phyloP scores from a whole-genome alignment of 257 asterid species.

The Eustoma russellianum region DNA sequence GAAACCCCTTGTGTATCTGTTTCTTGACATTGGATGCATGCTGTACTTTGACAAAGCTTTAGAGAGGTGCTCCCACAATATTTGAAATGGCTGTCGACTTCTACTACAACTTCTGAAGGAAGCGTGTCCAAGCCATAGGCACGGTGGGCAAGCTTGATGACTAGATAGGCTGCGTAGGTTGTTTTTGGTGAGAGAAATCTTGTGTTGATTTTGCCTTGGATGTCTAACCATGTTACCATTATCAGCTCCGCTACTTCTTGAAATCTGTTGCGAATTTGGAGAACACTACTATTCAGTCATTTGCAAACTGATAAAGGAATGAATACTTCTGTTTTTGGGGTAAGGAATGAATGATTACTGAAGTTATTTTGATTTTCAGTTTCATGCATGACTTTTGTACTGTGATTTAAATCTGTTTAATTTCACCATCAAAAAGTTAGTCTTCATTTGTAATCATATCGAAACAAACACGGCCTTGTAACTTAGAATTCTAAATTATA shows the following conservation, averaged over 20 bases:
- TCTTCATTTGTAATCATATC: too few species aligned
- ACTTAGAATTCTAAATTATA: too few species aligned
- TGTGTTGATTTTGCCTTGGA: slow-evolving; percentile 32
- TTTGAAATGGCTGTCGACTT: slow-evolving; percentile 21
- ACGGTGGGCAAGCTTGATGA: slow-evolving; percentile 37
- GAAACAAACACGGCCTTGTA: too few species aligned
- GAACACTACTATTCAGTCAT: too few species aligned
- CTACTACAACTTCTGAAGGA: slow-evolving; percentile 39
- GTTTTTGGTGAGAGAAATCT: slow-evolving; percentile 46
- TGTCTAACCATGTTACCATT: too few species aligned
- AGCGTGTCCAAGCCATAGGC: slow-evolving; percentile 47
- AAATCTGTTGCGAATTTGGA: slow-evolving; percentile 23
- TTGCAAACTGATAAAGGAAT: too few species aligned
- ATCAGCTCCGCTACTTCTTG: slow-evolving; percentile 27
- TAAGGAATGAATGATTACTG: too few species aligned
- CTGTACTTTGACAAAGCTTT: neutral
- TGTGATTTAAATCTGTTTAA: too few species aligned
- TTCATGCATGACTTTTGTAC: too few species aligned
- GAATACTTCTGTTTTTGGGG: too few species aligned
- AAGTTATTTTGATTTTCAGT: too few species aligned
- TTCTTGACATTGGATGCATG: neutral
- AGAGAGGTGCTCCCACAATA: slow-evolving; percentile 14
- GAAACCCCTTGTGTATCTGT: neutral
- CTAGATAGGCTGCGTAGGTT: slow-evolving; percentile 48
- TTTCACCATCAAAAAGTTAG: too few species aligned